Evolutionary conservation across 1,139 yeast genomes (phyloP).

Genomic region (Yamadazyma spencermartinsiae): DNA sequence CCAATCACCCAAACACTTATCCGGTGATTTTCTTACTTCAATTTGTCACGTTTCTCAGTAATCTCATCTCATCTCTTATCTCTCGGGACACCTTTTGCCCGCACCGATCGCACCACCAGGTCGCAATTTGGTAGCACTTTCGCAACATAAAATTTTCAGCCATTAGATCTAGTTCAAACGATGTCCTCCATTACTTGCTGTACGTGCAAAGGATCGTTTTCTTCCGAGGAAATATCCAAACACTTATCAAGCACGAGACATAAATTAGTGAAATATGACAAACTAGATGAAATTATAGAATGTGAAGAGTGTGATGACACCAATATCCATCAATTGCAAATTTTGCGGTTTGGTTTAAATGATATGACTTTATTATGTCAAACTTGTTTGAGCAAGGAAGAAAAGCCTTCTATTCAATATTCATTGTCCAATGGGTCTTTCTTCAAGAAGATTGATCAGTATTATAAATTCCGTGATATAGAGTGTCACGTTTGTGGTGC

Average conservation of each 20-base stretch:
- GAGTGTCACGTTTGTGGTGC: conserved; percentile 46
- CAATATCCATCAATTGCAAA: conserved; percentile 54
- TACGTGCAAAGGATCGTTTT: conserved; percentile 14
- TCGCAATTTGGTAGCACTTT: not conserved
- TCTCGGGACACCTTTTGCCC: no score
- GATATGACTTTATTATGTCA: conserved; percentile 55
- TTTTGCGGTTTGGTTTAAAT: conserved; percentile 55
- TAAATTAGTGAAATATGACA: conserved; percentile 40
- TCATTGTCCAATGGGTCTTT: conserved; percentile 56
- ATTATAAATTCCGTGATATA: conserved; percentile 51
- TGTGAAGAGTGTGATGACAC: conserved; percentile 55
- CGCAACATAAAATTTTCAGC: not conserved
- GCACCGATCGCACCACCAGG: no score
- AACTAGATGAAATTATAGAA: conserved; percentile 41
- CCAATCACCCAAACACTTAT: no score
- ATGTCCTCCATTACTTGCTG: conserved; percentile 14
- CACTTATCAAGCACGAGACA: conserved; percentile 59
- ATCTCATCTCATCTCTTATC: not conserved
- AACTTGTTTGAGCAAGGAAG: conserved; percentile 46
- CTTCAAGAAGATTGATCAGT: conserved; percentile 47
- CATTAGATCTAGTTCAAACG: not conserved
- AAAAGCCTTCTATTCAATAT: conserved; percentile 51
- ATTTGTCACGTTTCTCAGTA: no score
- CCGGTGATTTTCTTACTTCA: no score
- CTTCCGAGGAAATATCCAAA: conserved; percentile 26